These are phyloP conservation scores for Geotrichum histeridarum DNA, from an alignment of 1,139 yeast genomes.

Conservation along the genomic window DNA sequence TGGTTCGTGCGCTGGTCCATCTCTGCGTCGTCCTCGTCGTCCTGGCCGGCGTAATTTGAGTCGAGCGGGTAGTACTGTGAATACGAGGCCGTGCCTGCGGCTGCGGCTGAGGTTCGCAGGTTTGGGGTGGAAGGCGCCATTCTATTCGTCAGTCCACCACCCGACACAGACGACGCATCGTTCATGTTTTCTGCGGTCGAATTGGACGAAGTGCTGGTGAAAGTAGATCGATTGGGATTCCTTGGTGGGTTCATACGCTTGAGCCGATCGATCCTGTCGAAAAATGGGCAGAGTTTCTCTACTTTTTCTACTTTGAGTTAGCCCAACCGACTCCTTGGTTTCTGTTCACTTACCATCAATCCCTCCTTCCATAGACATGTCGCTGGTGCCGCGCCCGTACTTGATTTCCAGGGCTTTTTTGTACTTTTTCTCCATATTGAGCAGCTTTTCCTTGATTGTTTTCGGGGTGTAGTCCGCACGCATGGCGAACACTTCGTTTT, in stretches of 20 bases:
- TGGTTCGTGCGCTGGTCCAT: not conserved
- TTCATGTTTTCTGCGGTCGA: not conserved
- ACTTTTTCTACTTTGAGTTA: constrained; percentile 6
- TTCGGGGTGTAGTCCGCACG: constrained; percentile 19
- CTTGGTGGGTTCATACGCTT: constrained; percentile 13
- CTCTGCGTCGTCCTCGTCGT: constrained; percentile 2
- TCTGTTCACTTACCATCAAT: no score
- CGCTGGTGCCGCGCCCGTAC: constrained; percentile 5
- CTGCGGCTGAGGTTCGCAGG: not conserved
- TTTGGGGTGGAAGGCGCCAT: not conserved
- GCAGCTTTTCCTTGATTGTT: constrained; percentile 20
- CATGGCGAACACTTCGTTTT: constrained; percentile 17
- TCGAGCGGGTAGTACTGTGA: constrained; percentile 5
- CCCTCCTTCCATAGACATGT: constrained; percentile 1
- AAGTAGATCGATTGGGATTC: not conserved
- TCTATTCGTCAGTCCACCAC: not conserved
- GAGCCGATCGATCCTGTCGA: constrained; percentile 15
- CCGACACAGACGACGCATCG: not conserved
- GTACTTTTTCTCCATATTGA: constrained; percentile 20
- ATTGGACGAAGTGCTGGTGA: not conserved
- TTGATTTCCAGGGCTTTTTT: constrained; percentile 16
- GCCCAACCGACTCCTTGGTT: not conserved
- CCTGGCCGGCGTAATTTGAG: constrained; percentile 1
- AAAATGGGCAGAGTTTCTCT: constrained; percentile 20
- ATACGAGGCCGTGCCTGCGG: not conserved